These are phyloP conservation scores for Wickerhamomyces silvicola DNA, from an alignment of 805 yeast species.

Conservation along the genomic window DNA sequence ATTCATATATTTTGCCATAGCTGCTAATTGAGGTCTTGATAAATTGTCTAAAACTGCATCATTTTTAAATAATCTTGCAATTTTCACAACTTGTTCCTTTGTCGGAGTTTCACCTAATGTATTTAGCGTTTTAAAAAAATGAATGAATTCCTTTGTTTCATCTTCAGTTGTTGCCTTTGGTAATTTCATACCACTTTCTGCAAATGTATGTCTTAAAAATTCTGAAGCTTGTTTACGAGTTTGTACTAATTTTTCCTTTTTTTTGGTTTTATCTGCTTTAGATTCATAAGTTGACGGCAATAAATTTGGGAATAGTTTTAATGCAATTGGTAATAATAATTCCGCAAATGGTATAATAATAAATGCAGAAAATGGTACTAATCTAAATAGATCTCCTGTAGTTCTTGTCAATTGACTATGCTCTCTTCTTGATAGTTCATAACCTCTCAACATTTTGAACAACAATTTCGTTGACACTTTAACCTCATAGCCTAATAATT, in stretches of 20 bases:
- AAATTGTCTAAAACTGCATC: slow-evolving; percentile 90
- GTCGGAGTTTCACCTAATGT: slow-evolving; percentile 54
- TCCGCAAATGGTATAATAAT: slow-evolving; percentile 93
- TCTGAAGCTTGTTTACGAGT: slow-evolving; percentile 60
- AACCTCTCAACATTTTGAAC: slow-evolving; percentile 80
- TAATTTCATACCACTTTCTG: slow-evolving; percentile 61
- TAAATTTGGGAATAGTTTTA: slow-evolving; percentile 88
- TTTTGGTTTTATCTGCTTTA: slow-evolving; percentile 51
- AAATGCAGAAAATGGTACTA: slow-evolving; percentile 91
- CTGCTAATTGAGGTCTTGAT: slow-evolving; percentile 84
- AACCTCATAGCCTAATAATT: slow-evolving; percentile 83
- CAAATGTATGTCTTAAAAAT: slow-evolving; percentile 58
- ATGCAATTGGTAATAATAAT: slow-evolving; percentile 78
- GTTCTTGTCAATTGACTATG: slow-evolving; percentile 84
- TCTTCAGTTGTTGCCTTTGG: slow-evolving; percentile 60
- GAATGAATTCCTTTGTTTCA: slow-evolving; percentile 70
- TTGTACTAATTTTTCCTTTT: slow-evolving; percentile 46
- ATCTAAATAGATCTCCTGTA: slow-evolving; percentile 71
- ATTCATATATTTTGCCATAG: slow-evolving; percentile 88
- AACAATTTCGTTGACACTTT: slow-evolving; percentile 77
- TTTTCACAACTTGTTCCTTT: slow-evolving; percentile 65
- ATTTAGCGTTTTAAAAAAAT: slow-evolving; percentile 70
- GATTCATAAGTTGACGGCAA: slow-evolving; percentile 90
- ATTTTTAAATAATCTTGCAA: slow-evolving; percentile 87
- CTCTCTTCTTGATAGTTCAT: slow-evolving; percentile 88